These are phyloP conservation scores for Mycena haematopus DNA, from an alignment of 768 basidiomycete genomes.

Conservation along the genomic window DNA sequence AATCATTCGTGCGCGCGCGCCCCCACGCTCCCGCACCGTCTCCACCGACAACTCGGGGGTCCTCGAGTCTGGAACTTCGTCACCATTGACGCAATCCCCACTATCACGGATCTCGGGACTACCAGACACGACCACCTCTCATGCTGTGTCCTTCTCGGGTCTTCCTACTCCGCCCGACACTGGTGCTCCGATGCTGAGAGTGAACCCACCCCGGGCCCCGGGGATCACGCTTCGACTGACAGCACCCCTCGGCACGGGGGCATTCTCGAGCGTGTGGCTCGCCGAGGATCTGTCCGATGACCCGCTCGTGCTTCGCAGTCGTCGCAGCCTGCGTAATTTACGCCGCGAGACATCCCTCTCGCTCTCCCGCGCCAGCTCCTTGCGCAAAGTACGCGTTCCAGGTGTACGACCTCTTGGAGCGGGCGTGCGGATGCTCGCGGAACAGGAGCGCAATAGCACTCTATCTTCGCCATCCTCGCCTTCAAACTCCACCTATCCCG, in stretches of 20 bases:
- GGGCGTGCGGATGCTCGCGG: conserved; percentile 20
- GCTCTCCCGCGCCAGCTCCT: conserved; percentile 23
- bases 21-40: conserved; percentile 29
- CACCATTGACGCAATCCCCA: conserved; percentile 23
- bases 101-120: conserved; percentile 23
- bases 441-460: conserved; percentile 23
- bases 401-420: conserved; percentile 29
- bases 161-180: conserved; percentile 21
- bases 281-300: conserved; percentile 59
- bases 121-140: conserved; percentile 12
- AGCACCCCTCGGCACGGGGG: conserved; percentile 67
- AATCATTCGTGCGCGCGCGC: conserved; percentile 31
- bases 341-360: conserved; percentile 33
- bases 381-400: conserved; percentile 27
- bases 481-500: background rate
- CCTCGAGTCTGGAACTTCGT: conserved; percentile 30
- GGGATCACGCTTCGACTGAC: conserved; percentile 54
- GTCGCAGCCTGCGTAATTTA: conserved; percentile 49
- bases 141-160: conserved; percentile 25
- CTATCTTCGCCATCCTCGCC: background rate
- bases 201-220: conserved; percentile 19
- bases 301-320: conserved; percentile 50
- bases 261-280: conserved; percentile 81
- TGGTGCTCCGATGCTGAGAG: conserved; percentile 15
- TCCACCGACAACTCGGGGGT: conserved; percentile 32